Evolutionary conservation across 441 rosid species (phyloP), one percentile per base, ranked within the genome.

Genomic region (Rhodomyrtus psidioides): DNA sequence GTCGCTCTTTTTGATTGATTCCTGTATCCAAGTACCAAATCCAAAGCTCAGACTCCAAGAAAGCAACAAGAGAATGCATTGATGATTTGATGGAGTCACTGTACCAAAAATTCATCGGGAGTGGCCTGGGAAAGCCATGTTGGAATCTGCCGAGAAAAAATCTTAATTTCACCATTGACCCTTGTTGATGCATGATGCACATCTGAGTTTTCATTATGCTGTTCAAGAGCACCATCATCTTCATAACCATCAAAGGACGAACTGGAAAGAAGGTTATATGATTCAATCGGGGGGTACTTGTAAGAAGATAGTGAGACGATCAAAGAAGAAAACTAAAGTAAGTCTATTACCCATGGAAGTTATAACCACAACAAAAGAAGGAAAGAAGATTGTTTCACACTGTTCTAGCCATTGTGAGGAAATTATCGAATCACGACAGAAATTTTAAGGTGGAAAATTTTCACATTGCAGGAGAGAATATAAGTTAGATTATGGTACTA

Each of bases 51-150:
- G 90, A 84, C 39, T 65, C 16, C 27, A 85, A 85, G 46, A 85
- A 54, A 85, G 54, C 44, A 53, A 34, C 39, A 19, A 54, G 65
- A 17, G 42, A 55, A 42, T 9, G 53, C 74, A 74, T 75, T 46
- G 44, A 59, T 57, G 17, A 82, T 54, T 62, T 54, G 46, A 42
- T 46, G 30, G 42, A 88, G 75, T 85, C 86, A 75, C 85, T 94
- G 58, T 94, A 98, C 99, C 85, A 96, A 87, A 91, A 96, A 95
- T 89, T 98, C 99, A 91, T 98, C 99, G 14, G 99, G 99, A 76
- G 92, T 92, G 79, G 99, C 96, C 89, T 91, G 91, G 86, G 93
- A 93, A 91, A 96, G 98, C 99, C 99, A 98, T 79, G 90, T 87
- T 53, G 98, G 98, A 91, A 94, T 91, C 87, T 93, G 95, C 82